Conservation (phyloP, 2,329 filamentous ascomycete genomes). For the Talaromyces sp. region DNA sequence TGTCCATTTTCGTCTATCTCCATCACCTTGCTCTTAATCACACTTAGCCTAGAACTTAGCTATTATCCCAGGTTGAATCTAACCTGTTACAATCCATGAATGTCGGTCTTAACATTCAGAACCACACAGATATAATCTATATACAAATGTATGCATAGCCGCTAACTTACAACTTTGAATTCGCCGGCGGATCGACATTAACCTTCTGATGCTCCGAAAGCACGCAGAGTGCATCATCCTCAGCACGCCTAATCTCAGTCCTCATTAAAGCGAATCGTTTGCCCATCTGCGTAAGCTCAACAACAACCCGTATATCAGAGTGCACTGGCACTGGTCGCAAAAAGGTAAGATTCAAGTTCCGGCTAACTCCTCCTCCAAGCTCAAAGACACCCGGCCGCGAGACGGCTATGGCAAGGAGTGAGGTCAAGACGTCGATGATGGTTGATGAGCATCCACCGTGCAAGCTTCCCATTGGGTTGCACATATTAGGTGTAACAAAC, state of each 20-base stretch:
- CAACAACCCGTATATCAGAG: slow-evolving; percentile 49
- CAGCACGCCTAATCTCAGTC: slow-evolving; percentile 51
- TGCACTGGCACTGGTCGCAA: slow-evolving; percentile 56
- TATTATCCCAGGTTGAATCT: background rate
- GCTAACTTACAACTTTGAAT: slow-evolving; percentile 21
- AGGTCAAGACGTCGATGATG: slow-evolving; percentile 63
- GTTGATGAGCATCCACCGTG: slow-evolving; percentile 74
- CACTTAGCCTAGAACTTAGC: slow-evolving; percentile 5
- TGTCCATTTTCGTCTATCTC: background rate
- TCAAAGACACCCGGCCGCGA: slow-evolving; percentile 58
- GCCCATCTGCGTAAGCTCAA: slow-evolving; percentile 56
- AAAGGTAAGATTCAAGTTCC: slow-evolving; percentile 63
- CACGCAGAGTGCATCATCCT: slow-evolving; percentile 51
- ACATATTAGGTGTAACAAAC: slow-evolving; percentile 77
- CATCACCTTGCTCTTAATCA: slow-evolving; percentile 9
- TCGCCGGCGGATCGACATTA: slow-evolving; percentile 49
- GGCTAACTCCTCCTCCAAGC: slow-evolving; percentile 58
- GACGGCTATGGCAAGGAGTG: slow-evolving; percentile 53
- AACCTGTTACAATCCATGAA: background rate
- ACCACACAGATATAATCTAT: background rate
- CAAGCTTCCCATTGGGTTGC: slow-evolving; percentile 85
- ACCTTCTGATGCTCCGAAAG: slow-evolving; percentile 62
- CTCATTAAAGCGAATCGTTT: slow-evolving; percentile 50
- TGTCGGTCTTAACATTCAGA: too few species aligned
- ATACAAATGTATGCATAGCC: too few species aligned